Percentiles rank a stretch among this genome's conserved stretches.
phyloP scores from a whole-genome alignment of 257 asterid genomes.

The Primulina eburnea region DNA sequence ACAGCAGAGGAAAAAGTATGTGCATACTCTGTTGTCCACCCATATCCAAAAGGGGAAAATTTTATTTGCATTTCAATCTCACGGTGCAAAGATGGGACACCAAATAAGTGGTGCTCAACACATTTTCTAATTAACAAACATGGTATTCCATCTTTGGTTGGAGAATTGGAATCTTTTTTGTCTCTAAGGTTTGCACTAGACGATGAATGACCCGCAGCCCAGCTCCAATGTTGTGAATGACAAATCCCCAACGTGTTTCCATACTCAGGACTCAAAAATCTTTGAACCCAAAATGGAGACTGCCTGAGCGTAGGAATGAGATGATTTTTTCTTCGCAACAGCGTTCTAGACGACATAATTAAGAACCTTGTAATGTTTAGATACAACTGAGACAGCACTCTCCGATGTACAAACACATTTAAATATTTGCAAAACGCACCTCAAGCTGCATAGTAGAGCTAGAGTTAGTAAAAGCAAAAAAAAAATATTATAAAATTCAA shows the following conservation, averaged over 20 bases:
- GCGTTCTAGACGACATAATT: conserved; percentile 80
- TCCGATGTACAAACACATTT: conserved; percentile 24
- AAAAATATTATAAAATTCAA: not conserved
- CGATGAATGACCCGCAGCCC: conserved; percentile 36
- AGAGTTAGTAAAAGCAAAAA: conserved; percentile 24
- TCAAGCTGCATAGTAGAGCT: conserved; percentile 29
- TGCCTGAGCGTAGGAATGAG: conserved; percentile 47
- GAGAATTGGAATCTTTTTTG: conserved; percentile 32
- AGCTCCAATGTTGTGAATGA: conserved; percentile 41
- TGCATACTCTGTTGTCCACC: conserved; percentile 43
- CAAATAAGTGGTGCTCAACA: conserved; percentile 27
- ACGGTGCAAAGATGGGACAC: conserved; percentile 31
- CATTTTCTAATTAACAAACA: conserved; percentile 27
- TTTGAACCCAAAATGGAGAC: conserved; percentile 33
- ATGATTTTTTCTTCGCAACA: conserved; percentile 52
- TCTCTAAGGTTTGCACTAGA: conserved; percentile 30
- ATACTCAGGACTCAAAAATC: conserved; percentile 46
- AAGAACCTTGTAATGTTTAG: conserved; percentile 22
- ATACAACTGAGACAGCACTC: conserved; percentile 36
- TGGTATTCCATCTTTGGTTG: conserved; percentile 29
- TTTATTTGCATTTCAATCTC: conserved; percentile 38
- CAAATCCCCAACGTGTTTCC: conserved; percentile 35
- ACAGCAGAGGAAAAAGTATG: conserved; percentile 64
- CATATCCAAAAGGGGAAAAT: conserved; percentile 40
- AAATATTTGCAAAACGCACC: conserved; percentile 21